Evolutionary conservation across 2,329 filamentous ascomycete genomes (phyloP), one percentile per base, ranked within the genome.

Genomic region (Fusarium tjaetaba): DNA sequence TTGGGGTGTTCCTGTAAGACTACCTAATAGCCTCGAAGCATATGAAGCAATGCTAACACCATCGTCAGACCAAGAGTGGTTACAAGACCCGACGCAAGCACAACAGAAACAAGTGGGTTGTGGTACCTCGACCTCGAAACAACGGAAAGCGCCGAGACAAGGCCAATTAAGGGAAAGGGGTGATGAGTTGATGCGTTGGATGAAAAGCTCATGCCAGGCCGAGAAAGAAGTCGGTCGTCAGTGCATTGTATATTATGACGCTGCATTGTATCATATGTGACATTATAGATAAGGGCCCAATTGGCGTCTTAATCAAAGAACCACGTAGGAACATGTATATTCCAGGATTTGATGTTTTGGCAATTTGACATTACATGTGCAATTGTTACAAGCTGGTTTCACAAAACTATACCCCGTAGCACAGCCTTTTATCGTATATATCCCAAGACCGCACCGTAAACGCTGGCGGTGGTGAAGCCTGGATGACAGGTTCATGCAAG

Each of bases 31-130:
- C 22, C 48, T 32, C 48, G 22, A 42, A 61, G 39, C 30, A 36
- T 43, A 38, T 20, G 48, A 45, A 45, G 48, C 53, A 39, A 48
- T 15, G 43, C 72, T 76, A 57, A 78, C 57, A 53, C 52, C 30
- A 30, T 38, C 39, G 65, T 59, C 70, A 90, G 88, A 89, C 93
- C 83, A 96, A 96, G 88, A 91, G 92, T 82, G 93, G 93, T 72
- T 97, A 92, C 90, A 98, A 98, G 89, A 98, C 96, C 52, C 90
- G 96, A 75, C 90, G 91, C 78, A 97, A 93, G 86, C 89, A 92
- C 84, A 98, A 98, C 82, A 85, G 93, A 84, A 98, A 98, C 87
- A 96, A 93, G 82, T 95, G 93, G 86, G 93, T 99, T 73, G 94
- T 98, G 53, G 90, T 92, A 72, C 89, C 95, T 68, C 90, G 95